Percentiles rank a stretch among this genome's conserved stretches.
phyloP scores from a whole-genome alignment of 2,329 filamentous ascomycete species.

The Paraphaeosphaeria minitans region DNA sequence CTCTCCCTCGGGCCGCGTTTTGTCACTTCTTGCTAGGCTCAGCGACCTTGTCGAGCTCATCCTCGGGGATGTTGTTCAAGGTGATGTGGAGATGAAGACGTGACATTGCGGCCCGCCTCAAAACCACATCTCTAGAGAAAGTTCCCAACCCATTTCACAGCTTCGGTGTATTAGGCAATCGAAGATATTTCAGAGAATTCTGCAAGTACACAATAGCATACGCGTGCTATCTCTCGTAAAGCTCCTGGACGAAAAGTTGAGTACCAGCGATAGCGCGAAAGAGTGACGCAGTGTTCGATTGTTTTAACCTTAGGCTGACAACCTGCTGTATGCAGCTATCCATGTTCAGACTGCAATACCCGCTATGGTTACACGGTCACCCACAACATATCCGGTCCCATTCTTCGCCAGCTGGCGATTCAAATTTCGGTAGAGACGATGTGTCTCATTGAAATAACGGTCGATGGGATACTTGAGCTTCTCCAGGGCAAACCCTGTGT shows the following conservation, averaged over 20 bases:
- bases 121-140: conserved; percentile 12
- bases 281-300: too few species aligned
- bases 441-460: conserved; percentile 79
- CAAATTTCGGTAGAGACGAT: conserved; percentile 76
- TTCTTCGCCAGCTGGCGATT: conserved; percentile 49
- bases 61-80: conserved; percentile 7
- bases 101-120: conserved; percentile 15
- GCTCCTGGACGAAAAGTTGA: too few species aligned
- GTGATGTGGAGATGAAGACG: conserved; percentile 15
- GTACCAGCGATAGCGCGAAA: too few species aligned
- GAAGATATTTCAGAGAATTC: conserved; percentile 11
- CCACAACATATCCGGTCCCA: conserved; percentile 10
- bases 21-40: conserved; percentile 12
- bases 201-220: neutral
- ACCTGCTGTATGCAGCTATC: conserved; percentile 14
- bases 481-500: conserved; percentile 71
- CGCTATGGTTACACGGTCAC: conserved; percentile 13
- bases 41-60: conserved; percentile 11
- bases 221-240: neutral
- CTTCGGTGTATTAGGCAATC: conserved; percentile 4
- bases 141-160: conserved; percentile 10
- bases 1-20: conserved; percentile 10
- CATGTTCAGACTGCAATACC: conserved; percentile 15
- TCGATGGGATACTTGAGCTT: conserved; percentile 79
- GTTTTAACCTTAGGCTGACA: neutral